phyloP scores from a whole-genome alignment of 1,139 yeast species.

The Candida sanyaensis region DNA sequence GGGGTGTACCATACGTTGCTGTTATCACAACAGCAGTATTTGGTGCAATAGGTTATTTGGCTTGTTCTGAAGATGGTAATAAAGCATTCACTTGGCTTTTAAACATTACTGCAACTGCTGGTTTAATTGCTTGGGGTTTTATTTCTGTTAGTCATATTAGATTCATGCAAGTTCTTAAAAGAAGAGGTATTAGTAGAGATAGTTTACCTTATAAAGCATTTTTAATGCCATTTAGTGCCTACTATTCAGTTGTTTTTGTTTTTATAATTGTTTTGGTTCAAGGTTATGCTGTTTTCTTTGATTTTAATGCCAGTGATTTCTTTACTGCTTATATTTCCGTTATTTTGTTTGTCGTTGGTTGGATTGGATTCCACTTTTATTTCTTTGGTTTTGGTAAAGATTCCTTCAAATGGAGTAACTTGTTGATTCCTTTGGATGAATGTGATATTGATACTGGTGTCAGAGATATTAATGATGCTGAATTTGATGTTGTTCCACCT shows the following conservation, averaged over 20 bases:
- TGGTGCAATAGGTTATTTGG: slow-evolving; percentile 72
- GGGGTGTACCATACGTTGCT: slow-evolving; percentile 69
- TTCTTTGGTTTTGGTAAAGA: slow-evolving; percentile 40
- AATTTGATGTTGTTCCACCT: slow-evolving; percentile 48
- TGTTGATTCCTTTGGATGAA: slow-evolving; percentile 49
- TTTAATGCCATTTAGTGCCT: slow-evolving; percentile 63
- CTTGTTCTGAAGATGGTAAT: slow-evolving; percentile 58
- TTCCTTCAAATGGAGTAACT: slow-evolving; percentile 32
- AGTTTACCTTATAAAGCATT: slow-evolving; percentile 70
- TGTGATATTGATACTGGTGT: slow-evolving; percentile 66
- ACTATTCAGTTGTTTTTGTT: slow-evolving; percentile 54
- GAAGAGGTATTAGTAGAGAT: slow-evolving; percentile 61
- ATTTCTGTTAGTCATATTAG: slow-evolving; percentile 66
- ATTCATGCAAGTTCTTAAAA: slow-evolving; percentile 62
- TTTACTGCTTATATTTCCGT: slow-evolving; percentile 67
- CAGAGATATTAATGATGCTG: slow-evolving; percentile 54
- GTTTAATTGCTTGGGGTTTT: slow-evolving; percentile 73
- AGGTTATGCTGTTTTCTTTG: slow-evolving; percentile 66
- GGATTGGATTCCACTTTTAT: slow-evolving; percentile 53
- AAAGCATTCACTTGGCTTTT: slow-evolving; percentile 82
- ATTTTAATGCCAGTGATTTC: slow-evolving; percentile 54
- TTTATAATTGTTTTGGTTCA: slow-evolving; percentile 63
- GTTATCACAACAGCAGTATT: slow-evolving; percentile 60
- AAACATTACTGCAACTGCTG: slow-evolving; percentile 77
- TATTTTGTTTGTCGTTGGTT: slow-evolving; percentile 54